A percentile compares a stretch with the other conserved stretches of the same genome.
Conservation (phyloP, 2,329 filamentous ascomycete genomes). For the Aureobasidium zeae region DNA sequence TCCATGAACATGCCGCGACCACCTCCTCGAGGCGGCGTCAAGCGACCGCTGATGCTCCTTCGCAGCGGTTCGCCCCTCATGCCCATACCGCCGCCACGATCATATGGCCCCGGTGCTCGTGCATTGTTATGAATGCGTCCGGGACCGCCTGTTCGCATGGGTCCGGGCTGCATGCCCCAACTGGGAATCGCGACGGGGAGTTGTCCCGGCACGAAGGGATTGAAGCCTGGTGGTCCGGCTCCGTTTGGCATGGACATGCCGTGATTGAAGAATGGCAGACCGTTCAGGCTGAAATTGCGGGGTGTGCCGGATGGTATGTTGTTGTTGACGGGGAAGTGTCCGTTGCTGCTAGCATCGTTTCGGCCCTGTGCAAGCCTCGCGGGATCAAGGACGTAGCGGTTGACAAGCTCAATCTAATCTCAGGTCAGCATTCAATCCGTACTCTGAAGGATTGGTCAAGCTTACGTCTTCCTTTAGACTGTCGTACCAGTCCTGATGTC, state of each 20-base stretch:
- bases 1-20: slow-evolving; percentile 62
- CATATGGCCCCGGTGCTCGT: slow-evolving; percentile 22
- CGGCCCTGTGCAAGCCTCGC: slow-evolving; percentile 88
- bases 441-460: slow-evolving; percentile 18
- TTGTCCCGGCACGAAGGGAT: slow-evolving; percentile 18
- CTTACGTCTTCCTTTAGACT: slow-evolving; percentile 73
- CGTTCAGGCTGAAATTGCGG: slow-evolving; percentile 77
- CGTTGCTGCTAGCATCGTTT: slow-evolving; percentile 89
- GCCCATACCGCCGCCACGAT: too few relatives aligned
- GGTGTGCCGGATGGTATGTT: slow-evolving; percentile 63
- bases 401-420: slow-evolving; percentile 85
- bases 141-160: slow-evolving; percentile 32
- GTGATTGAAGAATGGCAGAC: slow-evolving; percentile 19
- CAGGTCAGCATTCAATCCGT: slow-evolving; percentile 5
- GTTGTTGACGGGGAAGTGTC: slow-evolving; percentile 78
- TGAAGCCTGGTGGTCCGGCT: slow-evolving; percentile 14
- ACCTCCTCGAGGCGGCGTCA: slow-evolving; percentile 39
- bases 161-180: slow-evolving; percentile 25
- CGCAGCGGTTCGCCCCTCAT: slow-evolving; percentile 57
- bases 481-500: slow-evolving; percentile 81
- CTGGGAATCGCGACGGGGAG: slow-evolving; percentile 17
- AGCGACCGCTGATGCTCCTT: slow-evolving; percentile 37
- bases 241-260: slow-evolving; percentile 9
- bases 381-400: slow-evolving; percentile 88
- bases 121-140: slow-evolving; percentile 25